Conservation (phyloP, 257 asterid genomes). For the Nicotiana tomentosiformis region DNA sequence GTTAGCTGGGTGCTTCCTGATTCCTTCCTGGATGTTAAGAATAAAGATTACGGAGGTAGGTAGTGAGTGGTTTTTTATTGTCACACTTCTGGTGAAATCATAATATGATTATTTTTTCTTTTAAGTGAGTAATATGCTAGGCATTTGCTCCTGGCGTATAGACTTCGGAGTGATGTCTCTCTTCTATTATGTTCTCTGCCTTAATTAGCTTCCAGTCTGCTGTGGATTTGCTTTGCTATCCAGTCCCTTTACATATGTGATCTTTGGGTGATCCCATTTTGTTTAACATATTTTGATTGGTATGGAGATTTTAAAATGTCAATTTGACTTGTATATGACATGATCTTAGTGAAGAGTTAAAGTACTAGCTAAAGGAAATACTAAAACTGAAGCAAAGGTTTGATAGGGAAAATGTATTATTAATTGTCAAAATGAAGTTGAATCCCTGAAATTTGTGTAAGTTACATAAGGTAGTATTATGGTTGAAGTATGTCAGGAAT, state of each 20-base stretch:
- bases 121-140: background rate
- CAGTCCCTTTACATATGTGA: background rate
- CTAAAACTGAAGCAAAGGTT: background rate
- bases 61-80: background rate
- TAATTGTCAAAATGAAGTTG: background rate
- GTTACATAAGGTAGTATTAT: background rate
- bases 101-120: background rate
- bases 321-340: background rate
- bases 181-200: background rate
- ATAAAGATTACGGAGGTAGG: slow-evolving; percentile 96
- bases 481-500: background rate
- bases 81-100: background rate
- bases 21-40: slow-evolving; percentile 83
- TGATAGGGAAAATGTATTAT: background rate
- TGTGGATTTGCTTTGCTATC: background rate
- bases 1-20: slow-evolving; percentile 99
- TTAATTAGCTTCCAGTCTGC: background rate
- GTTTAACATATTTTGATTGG: background rate
- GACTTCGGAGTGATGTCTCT: background rate
- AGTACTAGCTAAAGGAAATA: background rate
- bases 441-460: background rate
- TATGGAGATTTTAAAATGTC: background rate
- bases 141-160: background rate
- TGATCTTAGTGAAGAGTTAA: background rate
- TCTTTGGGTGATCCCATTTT: background rate